Evolutionary conservation across 1,284 basidiomycete genomes (phyloP).

Genomic region (Moesziomyces aphidis): DNA sequence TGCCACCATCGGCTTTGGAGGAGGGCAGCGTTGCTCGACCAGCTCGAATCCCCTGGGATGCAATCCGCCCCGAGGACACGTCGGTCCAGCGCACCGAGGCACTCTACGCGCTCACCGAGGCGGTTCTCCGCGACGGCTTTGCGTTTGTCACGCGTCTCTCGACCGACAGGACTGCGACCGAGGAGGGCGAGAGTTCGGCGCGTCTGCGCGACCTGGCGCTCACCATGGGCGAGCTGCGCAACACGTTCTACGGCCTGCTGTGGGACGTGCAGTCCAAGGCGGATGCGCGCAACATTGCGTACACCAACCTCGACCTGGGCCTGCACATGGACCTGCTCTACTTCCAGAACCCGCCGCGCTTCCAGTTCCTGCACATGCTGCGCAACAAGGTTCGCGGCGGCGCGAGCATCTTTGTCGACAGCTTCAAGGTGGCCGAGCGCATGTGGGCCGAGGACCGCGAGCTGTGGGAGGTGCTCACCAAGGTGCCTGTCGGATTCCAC

Average conservation of each 20-base stretch:
- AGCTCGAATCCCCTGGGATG: constrained; percentile 70
- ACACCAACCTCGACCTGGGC: constrained; percentile 89
- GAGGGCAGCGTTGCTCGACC: constrained; percentile 70
- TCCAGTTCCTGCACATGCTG: constrained; percentile 90
- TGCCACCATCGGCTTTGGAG: constrained; percentile 2
- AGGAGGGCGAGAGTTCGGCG: constrained; percentile 27
- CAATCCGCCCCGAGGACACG: constrained; percentile 21
- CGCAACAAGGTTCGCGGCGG: constrained; percentile 80
- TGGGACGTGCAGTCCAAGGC: constrained; percentile 88
- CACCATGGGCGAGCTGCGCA: constrained; percentile 78
- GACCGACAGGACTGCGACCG: constrained; percentile 67
- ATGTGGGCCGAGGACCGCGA: constrained; percentile 73
- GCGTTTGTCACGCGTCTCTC: constrained; percentile 74
- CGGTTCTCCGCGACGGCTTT: constrained; percentile 71
- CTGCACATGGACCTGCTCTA: constrained; percentile 82
- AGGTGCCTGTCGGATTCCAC: constrained; percentile 83
- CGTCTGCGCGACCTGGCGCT: constrained; percentile 48
- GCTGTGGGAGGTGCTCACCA: constrained; percentile 75
- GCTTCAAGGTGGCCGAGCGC: constrained; percentile 76
- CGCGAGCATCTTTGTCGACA: constrained; percentile 88
- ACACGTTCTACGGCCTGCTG: constrained; percentile 87
- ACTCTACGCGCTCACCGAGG: constrained; percentile 53
- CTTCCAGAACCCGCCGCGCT: constrained; percentile 78
- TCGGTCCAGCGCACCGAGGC: constrained; percentile 41
- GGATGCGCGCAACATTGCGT: constrained; percentile 87